Evolutionary conservation across 2,329 filamentous ascomycete genomes (phyloP).

Genomic region (Cercospora sp.): DNA sequence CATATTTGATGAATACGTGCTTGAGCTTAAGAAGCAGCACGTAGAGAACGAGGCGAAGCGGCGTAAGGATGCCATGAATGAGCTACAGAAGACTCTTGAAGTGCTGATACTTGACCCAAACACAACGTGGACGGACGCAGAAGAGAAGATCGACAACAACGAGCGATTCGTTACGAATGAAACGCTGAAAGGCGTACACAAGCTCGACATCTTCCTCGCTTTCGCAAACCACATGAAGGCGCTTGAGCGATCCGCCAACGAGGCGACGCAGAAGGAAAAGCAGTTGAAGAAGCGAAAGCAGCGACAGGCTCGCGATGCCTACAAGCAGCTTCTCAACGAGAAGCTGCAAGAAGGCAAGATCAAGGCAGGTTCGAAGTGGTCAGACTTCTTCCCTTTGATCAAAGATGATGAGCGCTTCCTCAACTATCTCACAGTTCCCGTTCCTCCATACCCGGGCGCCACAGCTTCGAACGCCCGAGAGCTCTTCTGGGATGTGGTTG

Average conservation of each 20-base stretch:
- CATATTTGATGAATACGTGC: conserved; percentile 90
- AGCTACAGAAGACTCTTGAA: conserved; percentile 74
- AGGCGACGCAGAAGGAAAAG: conserved; percentile 84
- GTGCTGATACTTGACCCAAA: conserved; percentile 85
- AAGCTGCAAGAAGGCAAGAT: conserved; percentile 76
- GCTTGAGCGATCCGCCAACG: conserved; percentile 87
- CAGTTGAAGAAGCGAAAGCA: conserved; percentile 76
- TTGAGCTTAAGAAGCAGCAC: conserved; percentile 78
- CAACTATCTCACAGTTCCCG: conserved; percentile 74
- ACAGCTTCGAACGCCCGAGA: conserved; percentile 66
- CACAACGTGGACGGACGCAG: conserved; percentile 90
- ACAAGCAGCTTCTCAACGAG: conserved; percentile 71
- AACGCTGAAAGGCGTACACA: conserved; percentile 81
- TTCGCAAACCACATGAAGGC: conserved; percentile 96
- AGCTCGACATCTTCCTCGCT: conserved; percentile 84
- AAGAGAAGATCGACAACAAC: conserved; percentile 75
- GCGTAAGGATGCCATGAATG: conserved; percentile 80
- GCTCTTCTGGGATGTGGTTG: conserved; percentile 92
- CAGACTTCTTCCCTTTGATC: conserved; percentile 71
- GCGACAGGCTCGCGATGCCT: conserved; percentile 82
- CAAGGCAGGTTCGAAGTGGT: conserved; percentile 89
- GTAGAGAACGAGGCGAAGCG: conserved; percentile 70
- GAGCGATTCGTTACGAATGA: conserved; percentile 76
- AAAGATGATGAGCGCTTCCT: conserved; percentile 80
- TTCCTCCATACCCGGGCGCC: conserved; percentile 11